Evolutionary conservation across 306 rosid genomes (phyloP), one percentile per base, ranked within the genome.

Genomic region (Alnus rubra): DNA sequence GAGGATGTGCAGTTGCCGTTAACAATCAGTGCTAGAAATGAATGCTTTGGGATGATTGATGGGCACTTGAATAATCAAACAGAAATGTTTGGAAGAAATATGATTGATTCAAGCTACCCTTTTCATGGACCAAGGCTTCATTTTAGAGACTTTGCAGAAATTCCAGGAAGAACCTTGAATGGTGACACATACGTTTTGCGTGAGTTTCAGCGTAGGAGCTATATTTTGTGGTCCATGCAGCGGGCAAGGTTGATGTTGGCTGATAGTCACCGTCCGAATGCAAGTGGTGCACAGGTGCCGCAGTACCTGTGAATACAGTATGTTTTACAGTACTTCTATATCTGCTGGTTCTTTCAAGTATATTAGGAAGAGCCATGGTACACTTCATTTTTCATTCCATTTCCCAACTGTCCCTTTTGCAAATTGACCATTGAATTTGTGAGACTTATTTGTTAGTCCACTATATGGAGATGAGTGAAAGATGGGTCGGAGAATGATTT

Each of bases 1-100:
- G 14, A 59, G 7, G 14, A 59, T 65, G 67, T 64, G 23, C 3
- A 0, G 1, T 45, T 75, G 44, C 23, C 71, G 45, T 67, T 79
- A 62, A 7, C 15, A 8, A 39, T 2, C 23, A 23, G 63, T 28
- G 35, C 42, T 2, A 14, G 49, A 73, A 67, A 72, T 65, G 76
- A 54, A 72, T 18, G 50, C 77, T 7, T 52, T 78, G 18, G 69
- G 58, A 58, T 60, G 47, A 1, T 50, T 48, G 14, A 69, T 18
- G 16, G 62, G 68, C 55, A 58, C 78, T 74, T 14, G 5, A 72
- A 50, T 56, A 69, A n/a, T 59, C 50, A n/a, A 7, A 37, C 9
- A n/a, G 76, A 74, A 71, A 71, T 50, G 18, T 64, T 76, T 6
- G n/a, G 73, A 64, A 50, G 81, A 76, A 54, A 37, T 54, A n/a